A percentile compares a stretch with the other conserved stretches of the same genome.
These are phyloP conservation scores for Lactarius hatsudake DNA, from an alignment of 768 basidiomycete genomes.

Conservation along the genomic window DNA sequence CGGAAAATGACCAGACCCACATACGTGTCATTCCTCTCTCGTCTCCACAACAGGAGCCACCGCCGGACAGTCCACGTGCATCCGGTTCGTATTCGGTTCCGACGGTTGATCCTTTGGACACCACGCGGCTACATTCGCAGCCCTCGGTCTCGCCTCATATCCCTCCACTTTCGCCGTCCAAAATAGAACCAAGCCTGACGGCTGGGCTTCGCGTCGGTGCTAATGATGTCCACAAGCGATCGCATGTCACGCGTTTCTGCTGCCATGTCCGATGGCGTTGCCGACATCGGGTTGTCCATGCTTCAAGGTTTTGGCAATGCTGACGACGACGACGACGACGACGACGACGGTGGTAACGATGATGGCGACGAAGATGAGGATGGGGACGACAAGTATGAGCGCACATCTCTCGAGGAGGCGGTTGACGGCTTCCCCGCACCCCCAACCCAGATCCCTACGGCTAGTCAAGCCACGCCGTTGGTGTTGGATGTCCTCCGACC, in stretches of 20 bases:
- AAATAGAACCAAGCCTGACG: background rate
- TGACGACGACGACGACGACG: conserved; percentile 29
- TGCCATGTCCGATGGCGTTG: conserved; percentile 53
- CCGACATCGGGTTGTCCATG: conserved; percentile 68
- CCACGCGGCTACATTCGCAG: background rate
- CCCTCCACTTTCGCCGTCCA: background rate
- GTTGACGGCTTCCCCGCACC: conserved; percentile 25
- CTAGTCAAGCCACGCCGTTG: conserved; percentile 7
- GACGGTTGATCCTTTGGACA: background rate
- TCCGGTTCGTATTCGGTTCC: background rate
- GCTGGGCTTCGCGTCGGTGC: conserved; percentile 6
- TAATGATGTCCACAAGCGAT: background rate
- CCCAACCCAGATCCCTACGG: conserved; percentile 21
- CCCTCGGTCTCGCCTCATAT: background rate
- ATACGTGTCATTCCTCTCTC: background rate
- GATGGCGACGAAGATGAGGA: conserved; percentile 25
- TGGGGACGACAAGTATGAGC: conserved; percentile 12
- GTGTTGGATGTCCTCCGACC: conserved; percentile 4
- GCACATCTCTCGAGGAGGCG: conserved; percentile 26
- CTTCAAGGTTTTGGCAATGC: conserved; percentile 49
- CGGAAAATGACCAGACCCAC: background rate
- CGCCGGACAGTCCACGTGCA: background rate
- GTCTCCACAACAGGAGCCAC: background rate
- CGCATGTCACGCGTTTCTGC: conserved; percentile 34
- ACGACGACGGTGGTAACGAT: conserved; percentile 21